Evolutionary conservation across 2,329 filamentous ascomycete species (phyloP).

Genomic region (Sclerotinia nivalis): DNA sequence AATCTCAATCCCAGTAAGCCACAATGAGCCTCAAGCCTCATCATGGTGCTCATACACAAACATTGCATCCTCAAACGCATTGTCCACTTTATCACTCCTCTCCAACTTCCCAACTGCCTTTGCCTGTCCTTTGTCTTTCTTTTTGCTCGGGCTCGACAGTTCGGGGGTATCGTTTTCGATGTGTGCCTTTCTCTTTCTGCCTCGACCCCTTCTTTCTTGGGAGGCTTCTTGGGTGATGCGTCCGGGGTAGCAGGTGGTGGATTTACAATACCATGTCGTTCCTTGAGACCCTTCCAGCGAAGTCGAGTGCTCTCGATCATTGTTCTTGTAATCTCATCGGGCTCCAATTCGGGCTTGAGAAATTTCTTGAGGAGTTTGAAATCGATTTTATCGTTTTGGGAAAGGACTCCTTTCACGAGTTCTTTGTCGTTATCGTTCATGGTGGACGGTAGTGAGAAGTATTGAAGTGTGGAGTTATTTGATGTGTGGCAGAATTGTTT

Average conservation of each 20-base stretch:
- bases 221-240: neutral
- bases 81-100: neutral
- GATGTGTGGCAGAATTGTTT: neutral
- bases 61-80: constrained; percentile 8
- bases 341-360: neutral
- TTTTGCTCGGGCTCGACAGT: neutral
- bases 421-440: constrained; percentile 18
- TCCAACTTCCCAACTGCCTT: constrained; percentile 4
- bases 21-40: neutral
- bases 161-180: neutral
- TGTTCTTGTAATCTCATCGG: neutral
- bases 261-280: neutral
- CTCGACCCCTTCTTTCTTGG: neutral
- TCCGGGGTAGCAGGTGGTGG: neutral
- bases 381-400: neutral
- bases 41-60: neutral
- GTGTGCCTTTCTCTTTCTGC: constrained; percentile 10
- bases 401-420: neutral
- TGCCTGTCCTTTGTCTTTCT: neutral
- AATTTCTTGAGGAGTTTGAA: neutral
- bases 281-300: neutral
- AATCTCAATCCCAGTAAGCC: constrained; percentile 5
- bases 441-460: neutral
- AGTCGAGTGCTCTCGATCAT: neutral
- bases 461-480: no score